Evolutionary conservation across 2,329 filamentous ascomycete genomes (phyloP), one percentile per base, ranked within the genome.

Genomic region (Cytospora schulzeri): DNA sequence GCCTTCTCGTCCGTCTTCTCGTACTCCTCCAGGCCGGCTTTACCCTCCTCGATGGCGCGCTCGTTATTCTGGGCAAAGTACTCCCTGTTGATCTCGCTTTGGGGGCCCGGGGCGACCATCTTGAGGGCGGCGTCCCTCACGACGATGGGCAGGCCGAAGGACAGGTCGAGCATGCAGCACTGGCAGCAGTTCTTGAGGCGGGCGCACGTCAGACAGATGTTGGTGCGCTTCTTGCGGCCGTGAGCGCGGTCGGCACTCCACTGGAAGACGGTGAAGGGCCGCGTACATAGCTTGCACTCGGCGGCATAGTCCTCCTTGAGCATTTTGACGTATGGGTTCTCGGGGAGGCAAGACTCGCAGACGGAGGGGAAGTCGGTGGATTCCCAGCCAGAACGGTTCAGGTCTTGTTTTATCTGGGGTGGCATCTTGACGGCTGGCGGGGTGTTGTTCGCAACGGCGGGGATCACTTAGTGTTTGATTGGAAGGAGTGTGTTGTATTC

Each of bases 311-410:
- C 94, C 75, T 98, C 93, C 79, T 99, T 99, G 66, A 99, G 84
- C 93, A 99, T 98, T 78, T 98, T 95, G 52, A 99, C 95, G 73
- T 96, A 99, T 2, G 94, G 94, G 72, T 98, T 98, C 67, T 97
- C 93, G 19, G 94, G 93, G 2, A 99, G 85, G 76, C 95, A 99
- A 74, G 89, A 93, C 78, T 99, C 95, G 81, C 88, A 95, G 38
- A 95, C 90, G 3, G 91, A 93, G 11, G 92, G 92, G 73, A 95
- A 93, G 77, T 95, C 92, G 57, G 92, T 95, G 35, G 92, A 91
- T 79, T 99, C 95, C 93, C 93, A 97, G 66, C 95, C 95, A 22
- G 93, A 95, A 61, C 95, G 88, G 79, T 98, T 97, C 55, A 97
- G 85, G 75, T 97, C 93, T 76, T 96, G 91, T 78, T 98, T 97